A percentile compares a stretch with the other conserved stretches of the same genome.
phyloP scores from a whole-genome alignment of 768 basidiomycete genomes.

The Boletus reticuloceps region DNA sequence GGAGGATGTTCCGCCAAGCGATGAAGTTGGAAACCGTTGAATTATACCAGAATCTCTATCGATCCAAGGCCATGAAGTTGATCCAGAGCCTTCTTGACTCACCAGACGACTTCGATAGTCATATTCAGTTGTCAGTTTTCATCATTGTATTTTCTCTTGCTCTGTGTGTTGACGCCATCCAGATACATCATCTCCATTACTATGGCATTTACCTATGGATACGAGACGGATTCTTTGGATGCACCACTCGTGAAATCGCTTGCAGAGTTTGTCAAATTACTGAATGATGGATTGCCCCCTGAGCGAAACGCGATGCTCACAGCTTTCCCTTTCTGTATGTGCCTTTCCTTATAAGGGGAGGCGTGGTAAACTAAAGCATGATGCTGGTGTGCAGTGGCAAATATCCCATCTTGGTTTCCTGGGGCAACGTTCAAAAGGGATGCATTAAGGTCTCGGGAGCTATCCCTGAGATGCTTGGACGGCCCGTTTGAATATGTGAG shows the following conservation, averaged over 20 bases:
- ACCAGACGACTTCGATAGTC: conserved; percentile 24
- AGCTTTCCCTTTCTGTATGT: conserved; percentile 30
- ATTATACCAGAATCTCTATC: conserved; percentile 22
- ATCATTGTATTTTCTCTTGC: neutral
- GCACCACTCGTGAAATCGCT: conserved; percentile 26
- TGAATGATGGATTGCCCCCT: conserved; percentile 23
- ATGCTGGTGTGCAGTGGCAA: conserved; percentile 18
- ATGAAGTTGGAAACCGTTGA: conserved; percentile 20
- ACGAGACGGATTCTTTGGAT: conserved; percentile 25
- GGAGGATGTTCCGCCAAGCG: conserved; percentile 28
- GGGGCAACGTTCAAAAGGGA: conserved; percentile 29
- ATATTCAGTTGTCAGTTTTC: conserved; percentile 20
- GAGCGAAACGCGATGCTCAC: conserved; percentile 28
- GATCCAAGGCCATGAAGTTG: conserved; percentile 19
- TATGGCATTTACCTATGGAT: conserved; percentile 31
- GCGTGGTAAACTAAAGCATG: neutral
- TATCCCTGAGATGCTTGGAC: conserved; percentile 23
- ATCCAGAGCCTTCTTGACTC: conserved; percentile 19
- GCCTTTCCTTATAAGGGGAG: neutral
- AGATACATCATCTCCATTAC: conserved; percentile 33
- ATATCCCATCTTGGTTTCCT: conserved; percentile 30
- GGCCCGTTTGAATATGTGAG: conserved; percentile 29
- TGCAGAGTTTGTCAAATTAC: conserved; percentile 19
- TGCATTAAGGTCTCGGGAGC: conserved; percentile 24
- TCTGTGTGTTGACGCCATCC: neutral